Base-by-base conservation (phyloP, 2,329 filamentous ascomycete species). In the Alternaria viburni region DNA sequence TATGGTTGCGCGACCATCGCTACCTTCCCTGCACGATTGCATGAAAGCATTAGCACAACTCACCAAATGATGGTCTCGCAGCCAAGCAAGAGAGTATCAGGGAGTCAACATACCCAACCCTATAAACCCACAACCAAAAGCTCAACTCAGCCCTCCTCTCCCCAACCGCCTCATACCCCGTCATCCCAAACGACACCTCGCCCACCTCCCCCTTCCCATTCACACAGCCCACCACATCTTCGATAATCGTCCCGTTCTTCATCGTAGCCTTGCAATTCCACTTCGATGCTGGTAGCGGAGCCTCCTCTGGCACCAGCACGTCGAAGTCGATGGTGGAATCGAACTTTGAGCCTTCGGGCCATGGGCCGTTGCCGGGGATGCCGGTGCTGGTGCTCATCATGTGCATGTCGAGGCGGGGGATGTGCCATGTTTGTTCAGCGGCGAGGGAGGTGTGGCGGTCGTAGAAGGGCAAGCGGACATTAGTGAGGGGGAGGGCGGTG, bases 331-430 rank as follows among this genome's bases (percentile, higher is more conserved):
- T 67, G 11, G 70, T 72, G 7, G 64, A 69, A 43, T 70, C 54
- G 67, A 73, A 78, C 10, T 57, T 50, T 8, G 46, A 32, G 17
- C 28, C n/a, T 0, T 59, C 56, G 9, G 74, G 73, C 75, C 75
- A 77, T 1, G 44, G 43, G 9, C 41, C 46, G 36, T 63, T 65
- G 49, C 68, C 68, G 6, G 69, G 70, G 8, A 74, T 49, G 9
- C 74, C 75, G 7, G 69, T 69, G 57, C 63, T 52, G 6, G 11
- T 25, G 46, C 57, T 69, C 74, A 78, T 75, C 65, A 75, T 76
- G 64, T 77, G 75, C 44, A 72, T 69, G 23, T 69, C 32, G 12
- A 77, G 61, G 36, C 46, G 52, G 11, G 72, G 57, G 26, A 77
- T 75, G 19, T 26, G 52, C 69, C 69, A 75, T 56, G 15, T 30